A percentile compares a stretch with the other conserved stretches of the same genome.
phyloP scores from a whole-genome alignment of 305 asterid species.

The Fraxinus velutina region DNA sequence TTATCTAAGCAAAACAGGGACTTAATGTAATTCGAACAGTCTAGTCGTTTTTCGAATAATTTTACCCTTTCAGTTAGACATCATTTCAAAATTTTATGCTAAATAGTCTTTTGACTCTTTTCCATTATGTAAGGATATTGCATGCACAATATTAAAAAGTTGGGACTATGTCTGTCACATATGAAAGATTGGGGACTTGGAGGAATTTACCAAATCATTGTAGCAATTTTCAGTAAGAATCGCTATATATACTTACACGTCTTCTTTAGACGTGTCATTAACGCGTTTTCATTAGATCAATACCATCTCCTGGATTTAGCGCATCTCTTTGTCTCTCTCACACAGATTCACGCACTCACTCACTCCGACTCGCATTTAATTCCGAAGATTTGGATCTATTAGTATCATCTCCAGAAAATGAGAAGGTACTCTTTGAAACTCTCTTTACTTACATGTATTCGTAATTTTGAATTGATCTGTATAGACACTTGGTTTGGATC shows the following conservation, averaged over 20 bases:
- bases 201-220: neutral
- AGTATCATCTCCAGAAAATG: constrained; percentile 32
- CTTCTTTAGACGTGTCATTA: neutral
- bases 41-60: neutral
- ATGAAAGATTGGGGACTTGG: neutral
- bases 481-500: constrained; percentile 22
- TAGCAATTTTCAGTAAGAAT: neutral
- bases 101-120: too few species aligned
- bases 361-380: neutral
- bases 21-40: neutral
- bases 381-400: constrained; percentile 13
- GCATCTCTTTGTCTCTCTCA: neutral
- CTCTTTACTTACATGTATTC: neutral
- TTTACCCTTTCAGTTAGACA: neutral
- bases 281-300: neutral
- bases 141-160: neutral
- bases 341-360: neutral
- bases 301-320: neutral
- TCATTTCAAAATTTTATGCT: neutral
- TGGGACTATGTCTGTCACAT: neutral
- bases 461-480: neutral
- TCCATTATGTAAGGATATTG: neutral
- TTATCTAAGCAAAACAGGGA: too few species aligned
- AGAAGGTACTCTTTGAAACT: constrained; percentile 37
- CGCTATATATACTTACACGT: neutral